These are phyloP conservation scores for Macadamia integrifolia DNA, from an alignment of 164 flowering plant species.

Conservation along the genomic window DNA sequence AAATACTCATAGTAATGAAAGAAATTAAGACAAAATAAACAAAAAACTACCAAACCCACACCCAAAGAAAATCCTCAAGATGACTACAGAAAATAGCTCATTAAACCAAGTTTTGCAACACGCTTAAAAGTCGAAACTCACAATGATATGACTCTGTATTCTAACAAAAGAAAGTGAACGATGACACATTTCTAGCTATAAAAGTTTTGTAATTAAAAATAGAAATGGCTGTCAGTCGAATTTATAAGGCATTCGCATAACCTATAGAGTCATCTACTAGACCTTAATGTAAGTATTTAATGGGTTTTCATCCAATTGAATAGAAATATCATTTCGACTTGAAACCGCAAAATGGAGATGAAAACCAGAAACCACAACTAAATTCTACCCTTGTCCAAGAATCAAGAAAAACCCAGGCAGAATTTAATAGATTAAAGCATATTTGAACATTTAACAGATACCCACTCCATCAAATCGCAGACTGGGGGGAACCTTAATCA, in stretches of 20 bases:
- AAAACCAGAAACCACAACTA: neutral
- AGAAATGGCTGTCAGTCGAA: neutral
- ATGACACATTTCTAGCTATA: too few relatives aligned
- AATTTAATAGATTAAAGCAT: neutral
- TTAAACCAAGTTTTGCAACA: neutral
- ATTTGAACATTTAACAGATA: neutral
- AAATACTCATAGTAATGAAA: too few relatives aligned
- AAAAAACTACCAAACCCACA: too few relatives aligned
- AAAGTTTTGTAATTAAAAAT: too few relatives aligned
- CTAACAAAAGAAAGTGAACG: too few relatives aligned
- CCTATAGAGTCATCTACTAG: neutral
- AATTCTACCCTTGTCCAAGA: neutral
- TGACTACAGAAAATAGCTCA: neutral
- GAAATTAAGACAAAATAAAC: too few relatives aligned
- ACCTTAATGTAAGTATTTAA: neutral
- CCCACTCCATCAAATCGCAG: neutral
- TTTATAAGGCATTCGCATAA: neutral
- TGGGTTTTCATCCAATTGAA: neutral
- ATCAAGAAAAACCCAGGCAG: constrained; percentile 5
- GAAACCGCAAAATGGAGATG: neutral
- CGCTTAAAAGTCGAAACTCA: neutral
- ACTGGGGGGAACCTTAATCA: neutral
- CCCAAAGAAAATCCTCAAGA: too few relatives aligned
- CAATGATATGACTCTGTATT: neutral
- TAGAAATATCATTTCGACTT: neutral